Evolutionary conservation across 2,329 filamentous ascomycete genomes (phyloP).

Genomic region (Aspergillus arachidicola): DNA sequence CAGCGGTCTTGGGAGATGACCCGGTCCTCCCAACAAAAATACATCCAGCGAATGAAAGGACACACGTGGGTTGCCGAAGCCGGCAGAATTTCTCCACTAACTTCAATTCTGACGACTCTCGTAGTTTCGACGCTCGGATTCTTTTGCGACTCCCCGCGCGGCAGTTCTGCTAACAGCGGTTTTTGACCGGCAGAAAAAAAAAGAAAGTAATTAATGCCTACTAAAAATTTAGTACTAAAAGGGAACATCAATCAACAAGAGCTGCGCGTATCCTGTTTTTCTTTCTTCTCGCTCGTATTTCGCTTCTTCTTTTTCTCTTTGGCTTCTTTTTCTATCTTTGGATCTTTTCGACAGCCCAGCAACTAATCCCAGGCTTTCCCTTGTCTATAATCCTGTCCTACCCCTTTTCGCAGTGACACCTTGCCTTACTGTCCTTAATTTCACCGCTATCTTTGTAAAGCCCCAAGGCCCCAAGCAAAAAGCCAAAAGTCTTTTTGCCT

Average conservation of each 20-base stretch:
- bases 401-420: not conserved
- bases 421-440: conserved; percentile 2
- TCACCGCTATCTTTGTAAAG: conserved; percentile 2
- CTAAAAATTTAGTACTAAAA: conserved; percentile 13
- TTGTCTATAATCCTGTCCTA: not conserved
- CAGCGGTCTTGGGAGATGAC: not conserved
- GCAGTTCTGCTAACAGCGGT: conserved; percentile 1
- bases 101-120: conserved; percentile 1
- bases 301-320: conserved; percentile 4
- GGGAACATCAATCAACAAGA: conserved; percentile 6
- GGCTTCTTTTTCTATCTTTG: conserved; percentile 1
- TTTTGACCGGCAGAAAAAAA: conserved; percentile 33
- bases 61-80: conserved; percentile 15
- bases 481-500: not conserved
- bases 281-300: conserved; percentile 7
- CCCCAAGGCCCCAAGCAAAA: not conserved
- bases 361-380: not conserved
- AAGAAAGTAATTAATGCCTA: conserved; percentile 12
- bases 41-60: conserved; percentile 11
- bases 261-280: conserved; percentile 11
- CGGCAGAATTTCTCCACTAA: conserved; percentile 1
- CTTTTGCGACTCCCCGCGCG: conserved; percentile 15
- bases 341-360: not conserved
- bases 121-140: conserved; percentile 13
- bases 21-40: conserved; percentile 1